Conservation (phyloP, 2,329 filamentous ascomycete species). For the Aspergillus aculeatus region DNA sequence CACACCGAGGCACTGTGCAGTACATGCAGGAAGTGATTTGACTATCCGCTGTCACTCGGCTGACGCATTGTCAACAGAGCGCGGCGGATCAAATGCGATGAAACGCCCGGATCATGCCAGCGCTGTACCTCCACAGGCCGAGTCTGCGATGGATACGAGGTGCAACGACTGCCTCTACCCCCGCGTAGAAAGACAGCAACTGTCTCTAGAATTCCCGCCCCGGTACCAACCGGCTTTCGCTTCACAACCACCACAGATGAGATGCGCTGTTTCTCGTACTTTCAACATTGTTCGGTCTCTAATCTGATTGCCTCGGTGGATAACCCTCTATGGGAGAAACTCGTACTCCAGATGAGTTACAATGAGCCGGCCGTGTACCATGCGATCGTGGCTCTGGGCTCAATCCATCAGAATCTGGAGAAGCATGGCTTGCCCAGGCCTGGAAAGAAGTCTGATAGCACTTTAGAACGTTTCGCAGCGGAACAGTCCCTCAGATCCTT, state of each 20-base stretch:
- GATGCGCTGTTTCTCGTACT: constrained; percentile 22
- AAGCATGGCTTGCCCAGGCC: neutral
- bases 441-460: neutral
- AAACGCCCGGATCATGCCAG: constrained; percentile 33
- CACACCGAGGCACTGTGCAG: neutral
- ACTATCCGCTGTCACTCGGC: neutral
- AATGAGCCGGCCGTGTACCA: constrained; percentile 12
- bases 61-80: neutral
- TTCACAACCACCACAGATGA: constrained; percentile 18
- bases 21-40: too few relatives aligned
- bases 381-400: constrained; percentile 8
- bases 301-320: constrained; percentile 14
- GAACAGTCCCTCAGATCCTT: constrained; percentile 5
- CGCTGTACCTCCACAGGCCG: constrained; percentile 38
- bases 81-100: constrained; percentile 28
- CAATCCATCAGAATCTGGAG: constrained; percentile 2
- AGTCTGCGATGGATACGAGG: constrained; percentile 39
- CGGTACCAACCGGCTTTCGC: neutral
- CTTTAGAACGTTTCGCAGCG: constrained; percentile 9
- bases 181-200: neutral
- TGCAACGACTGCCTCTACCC: constrained; percentile 9
- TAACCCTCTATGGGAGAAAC: constrained; percentile 9
- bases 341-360: constrained; percentile 1
- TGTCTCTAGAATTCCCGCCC: neutral
- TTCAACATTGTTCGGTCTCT: constrained; percentile 15